These are phyloP conservation scores for Neocucurbitaria cava DNA, from an alignment of 2,329 filamentous ascomycete species.

Conservation along the genomic window DNA sequence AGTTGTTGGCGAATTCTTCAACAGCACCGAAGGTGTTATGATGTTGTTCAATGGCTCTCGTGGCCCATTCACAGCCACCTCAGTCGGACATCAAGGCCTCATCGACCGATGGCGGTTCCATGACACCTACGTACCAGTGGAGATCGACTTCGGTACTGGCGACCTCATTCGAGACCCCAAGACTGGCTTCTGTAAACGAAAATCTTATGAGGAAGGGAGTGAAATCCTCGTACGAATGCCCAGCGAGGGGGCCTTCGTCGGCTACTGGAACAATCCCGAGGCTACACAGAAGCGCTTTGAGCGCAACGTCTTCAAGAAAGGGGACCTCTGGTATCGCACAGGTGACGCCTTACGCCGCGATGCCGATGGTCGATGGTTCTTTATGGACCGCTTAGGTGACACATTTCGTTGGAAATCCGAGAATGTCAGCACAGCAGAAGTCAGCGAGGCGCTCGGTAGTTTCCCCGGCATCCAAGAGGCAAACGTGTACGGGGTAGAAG, in stretches of 20 bases:
- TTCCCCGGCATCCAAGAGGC: constrained; percentile 55
- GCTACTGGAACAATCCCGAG: constrained; percentile 72
- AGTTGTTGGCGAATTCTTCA: constrained; percentile 76
- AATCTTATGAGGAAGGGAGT: constrained; percentile 72
- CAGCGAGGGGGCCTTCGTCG: constrained; percentile 66
- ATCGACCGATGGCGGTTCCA: constrained; percentile 62
- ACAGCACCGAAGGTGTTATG: constrained; percentile 76
- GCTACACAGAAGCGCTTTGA: constrained; percentile 67
- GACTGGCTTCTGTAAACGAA: constrained; percentile 71
- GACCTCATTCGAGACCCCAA: constrained; percentile 70
- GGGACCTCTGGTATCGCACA: constrained; percentile 58
- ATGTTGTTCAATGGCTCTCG: constrained; percentile 65
- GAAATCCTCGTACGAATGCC: constrained; percentile 74
- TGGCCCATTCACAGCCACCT: constrained; percentile 67
- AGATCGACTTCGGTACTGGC: constrained; percentile 71
- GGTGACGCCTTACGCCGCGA: constrained; percentile 56
- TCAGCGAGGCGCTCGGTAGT: constrained; percentile 54
- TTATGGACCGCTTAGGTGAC: constrained; percentile 57
- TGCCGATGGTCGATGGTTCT: constrained; percentile 56
- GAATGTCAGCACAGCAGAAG: constrained; percentile 58
- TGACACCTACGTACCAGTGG: constrained; percentile 69
- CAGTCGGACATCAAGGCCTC: constrained; percentile 75
- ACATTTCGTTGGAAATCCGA: constrained; percentile 60
- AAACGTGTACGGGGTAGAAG: constrained; percentile 58
- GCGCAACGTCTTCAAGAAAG: constrained; percentile 55